Base-by-base conservation (phyloP, 2,329 filamentous ascomycete species). In the Fusarium scirpi region DNA sequence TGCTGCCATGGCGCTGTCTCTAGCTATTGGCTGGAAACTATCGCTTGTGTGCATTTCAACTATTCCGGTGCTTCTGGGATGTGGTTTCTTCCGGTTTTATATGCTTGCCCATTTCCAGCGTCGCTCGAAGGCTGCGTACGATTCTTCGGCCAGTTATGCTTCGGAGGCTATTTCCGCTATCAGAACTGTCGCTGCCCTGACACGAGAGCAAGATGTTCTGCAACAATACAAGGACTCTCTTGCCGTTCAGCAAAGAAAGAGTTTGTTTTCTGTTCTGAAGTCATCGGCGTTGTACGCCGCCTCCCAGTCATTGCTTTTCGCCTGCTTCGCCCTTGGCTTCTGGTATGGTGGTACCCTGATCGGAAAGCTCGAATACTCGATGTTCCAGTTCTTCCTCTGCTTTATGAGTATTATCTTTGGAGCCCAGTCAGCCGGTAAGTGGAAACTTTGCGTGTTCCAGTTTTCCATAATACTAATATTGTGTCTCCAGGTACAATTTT, bases 131-230 rank as follows among this genome's bases (percentile, higher is more conserved):
- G 85, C 85, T 70, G 91, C 93, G 6, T 94, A 98, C 78, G 87
- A 93, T 76, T 83, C 87, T 61, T 95, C 93, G 62, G 95, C 95
- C 10, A 91, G 91, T 59, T 97, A 92, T 77, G 96, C 96, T 13
- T 96, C 94, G 48, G 96, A 99, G 80, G 94, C 94, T 45, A 97
- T 97, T 32, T 94, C 93, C 4, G 92, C 94, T 9, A 98, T 98
- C 72, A 92, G 95, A 54, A 98, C 96, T 4, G 94, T 98, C 12
- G 95, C 94, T 6, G 93, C 94, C 11, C 86, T 99, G 46, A 97
- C 94, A 0, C 89, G 95, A 12, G 96, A 99, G 81, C 81, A 87
- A 0, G 93, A 97, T 76, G 93, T 98, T 5, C 86, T 93, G 73
- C 75, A 81, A 4, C 86, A 90, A 55, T 99, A 97, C 82, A 90